These are phyloP conservation scores for Phytophthora gonapodyides DNA, from an alignment of 352 stramenopile species.

Conservation along the genomic window DNA sequence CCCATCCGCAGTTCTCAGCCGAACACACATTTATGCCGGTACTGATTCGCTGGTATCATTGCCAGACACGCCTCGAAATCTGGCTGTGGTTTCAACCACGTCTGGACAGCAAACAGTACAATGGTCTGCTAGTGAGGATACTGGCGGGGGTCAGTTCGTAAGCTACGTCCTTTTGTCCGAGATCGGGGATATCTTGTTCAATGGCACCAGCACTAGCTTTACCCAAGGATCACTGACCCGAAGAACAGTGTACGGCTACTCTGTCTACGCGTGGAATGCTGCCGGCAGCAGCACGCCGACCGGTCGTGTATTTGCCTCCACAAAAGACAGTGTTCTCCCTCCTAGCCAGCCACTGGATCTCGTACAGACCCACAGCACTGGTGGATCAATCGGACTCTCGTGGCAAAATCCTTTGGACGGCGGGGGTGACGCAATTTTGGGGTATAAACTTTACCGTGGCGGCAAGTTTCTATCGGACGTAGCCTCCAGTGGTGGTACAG, in stretches of 20 bases:
- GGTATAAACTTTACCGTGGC: constrained; percentile 52
- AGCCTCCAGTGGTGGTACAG: constrained; percentile 2
- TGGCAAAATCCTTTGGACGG: constrained; percentile 52
- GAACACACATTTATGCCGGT: constrained; percentile 39
- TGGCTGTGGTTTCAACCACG: constrained; percentile 39
- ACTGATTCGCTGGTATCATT: constrained; percentile 33
- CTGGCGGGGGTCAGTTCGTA: constrained; percentile 39
- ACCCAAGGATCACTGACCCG: constrained; percentile 35
- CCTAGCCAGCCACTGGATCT: constrained; percentile 40
- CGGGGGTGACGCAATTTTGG: constrained; percentile 42
- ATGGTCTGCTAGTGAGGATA: constrained; percentile 47
- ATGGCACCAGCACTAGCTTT: constrained; percentile 45
- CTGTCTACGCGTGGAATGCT: constrained; percentile 45
- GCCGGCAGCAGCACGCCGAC: constrained; percentile 43
- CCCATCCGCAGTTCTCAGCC: constrained; percentile 26
- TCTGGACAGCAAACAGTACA: constrained; percentile 49
- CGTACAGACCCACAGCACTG: constrained; percentile 13
- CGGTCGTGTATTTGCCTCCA: constrained; percentile 24
- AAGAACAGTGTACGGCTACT: constrained; percentile 55
- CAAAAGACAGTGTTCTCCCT: constrained; percentile 20
- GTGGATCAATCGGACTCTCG: constrained; percentile 47
- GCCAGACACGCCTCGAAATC: constrained; percentile 39
- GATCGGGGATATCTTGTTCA: constrained; percentile 39
- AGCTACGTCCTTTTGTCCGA: constrained; percentile 46
- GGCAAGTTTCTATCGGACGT: constrained; percentile 19